Evolutionary conservation across 2,329 filamentous ascomycete species (phyloP).

Genomic region (Scedosporium boydii): DNA sequence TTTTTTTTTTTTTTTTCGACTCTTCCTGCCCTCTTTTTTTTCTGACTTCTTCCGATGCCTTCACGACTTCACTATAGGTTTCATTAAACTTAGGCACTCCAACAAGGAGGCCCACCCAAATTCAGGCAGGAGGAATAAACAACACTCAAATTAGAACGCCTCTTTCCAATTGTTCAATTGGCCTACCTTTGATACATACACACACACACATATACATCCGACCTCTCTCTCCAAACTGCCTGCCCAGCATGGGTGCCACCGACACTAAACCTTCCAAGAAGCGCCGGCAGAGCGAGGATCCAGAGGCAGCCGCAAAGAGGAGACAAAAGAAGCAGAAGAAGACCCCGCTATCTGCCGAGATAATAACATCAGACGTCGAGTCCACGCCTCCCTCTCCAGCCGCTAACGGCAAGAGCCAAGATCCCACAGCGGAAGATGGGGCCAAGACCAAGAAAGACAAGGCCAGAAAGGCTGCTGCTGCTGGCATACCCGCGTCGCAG

Average conservation of each 20-base stretch:
- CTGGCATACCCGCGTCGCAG: neutral
- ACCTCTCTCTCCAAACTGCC: too few species aligned
- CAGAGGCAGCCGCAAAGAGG: neutral
- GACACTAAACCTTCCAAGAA: slow-evolving; percentile 4
- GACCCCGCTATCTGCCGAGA: neutral
- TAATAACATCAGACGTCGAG: neutral
- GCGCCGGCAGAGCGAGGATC: slow-evolving; percentile 2
- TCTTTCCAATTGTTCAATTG: neutral
- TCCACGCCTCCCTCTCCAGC: neutral
- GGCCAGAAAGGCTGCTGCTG: neutral
- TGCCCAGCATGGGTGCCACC: slow-evolving; percentile 1
- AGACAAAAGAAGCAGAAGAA: slow-evolving; percentile 6
- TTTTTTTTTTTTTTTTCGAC: slow-evolving; percentile 5
- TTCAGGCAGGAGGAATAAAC: too few species aligned
- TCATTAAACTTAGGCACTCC: neutral
- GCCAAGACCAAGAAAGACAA: slow-evolving; percentile 1
- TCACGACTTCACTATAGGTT: neutral
- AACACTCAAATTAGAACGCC: too few species aligned
- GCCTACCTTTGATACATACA: neutral
- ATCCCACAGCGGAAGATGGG: neutral
- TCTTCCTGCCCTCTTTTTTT: neutral
- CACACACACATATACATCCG: neutral
- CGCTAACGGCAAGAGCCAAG: neutral
- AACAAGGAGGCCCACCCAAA: too few species aligned
- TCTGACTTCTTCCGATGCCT: neutral